Base-by-base conservation (phyloP, 106 monocot species). In the Dendrobium nobile region DNA sequence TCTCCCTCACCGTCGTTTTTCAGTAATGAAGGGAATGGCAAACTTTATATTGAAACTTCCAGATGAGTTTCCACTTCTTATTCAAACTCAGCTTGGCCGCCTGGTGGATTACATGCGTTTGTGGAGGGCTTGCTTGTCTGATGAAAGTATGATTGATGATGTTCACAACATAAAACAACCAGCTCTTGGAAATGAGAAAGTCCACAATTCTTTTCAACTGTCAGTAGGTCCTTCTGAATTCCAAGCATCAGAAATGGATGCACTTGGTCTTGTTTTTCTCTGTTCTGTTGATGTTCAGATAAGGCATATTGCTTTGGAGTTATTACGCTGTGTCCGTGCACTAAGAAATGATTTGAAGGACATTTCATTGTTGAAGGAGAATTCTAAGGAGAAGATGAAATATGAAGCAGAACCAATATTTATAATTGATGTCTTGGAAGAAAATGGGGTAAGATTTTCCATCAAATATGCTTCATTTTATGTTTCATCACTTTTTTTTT, bases 61-160 rank as follows among this genome's bases (percentile, higher is more conserved):
- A 75, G 99, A 99, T 80, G 99, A 99, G 80, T 99, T 93, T 73
- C 99, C 99, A 77, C 89, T 99, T 87, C 86, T 99, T 2, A 99
- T 99, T 83, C 95, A 99, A 86, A 93, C 89, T 17, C 91, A 95
- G 59, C 81, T 99, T 42, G 89, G 91, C 5, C 93, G 99, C 16
- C 77, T 99, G 9, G 88, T 99, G 75, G 99, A 95, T 45, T 91
- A 95, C 64, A 95, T 99, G 91, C 90, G 90, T 47, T 78, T 99
- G 59, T 99, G 99, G 99, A 88, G 93, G 73, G 90, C 87, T 75
- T 95, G 95, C 72, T 88, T 95, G 82, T 85, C 93, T 83, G 99
- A 99, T 77, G 93, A 95, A 77, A 79, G 58, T 33, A 82, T 87
- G 22, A 83, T 19, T 47, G 80, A 84, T 79, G 88, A 91, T 83